Evolutionary conservation across 805 yeast species (phyloP).

Genomic region (Yamadazyma scolyti): DNA sequence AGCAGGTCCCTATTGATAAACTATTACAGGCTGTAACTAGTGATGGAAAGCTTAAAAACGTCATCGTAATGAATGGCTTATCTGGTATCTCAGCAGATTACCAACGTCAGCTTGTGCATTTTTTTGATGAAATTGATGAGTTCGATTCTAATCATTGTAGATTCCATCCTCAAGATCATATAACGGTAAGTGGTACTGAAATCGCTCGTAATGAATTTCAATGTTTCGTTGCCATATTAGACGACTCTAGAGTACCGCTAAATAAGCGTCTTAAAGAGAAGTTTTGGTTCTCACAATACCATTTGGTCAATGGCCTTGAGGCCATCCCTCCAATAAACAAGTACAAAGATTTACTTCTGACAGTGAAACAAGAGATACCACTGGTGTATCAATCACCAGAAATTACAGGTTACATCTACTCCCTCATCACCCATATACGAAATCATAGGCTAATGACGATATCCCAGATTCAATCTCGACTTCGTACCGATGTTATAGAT

Average conservation of each 20-base stretch:
- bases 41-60: too few relatives aligned
- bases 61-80: too few relatives aligned
- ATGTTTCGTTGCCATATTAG: too few relatives aligned
- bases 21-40: too few relatives aligned
- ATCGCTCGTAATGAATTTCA: slow-evolving; percentile 14
- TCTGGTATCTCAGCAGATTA: too few relatives aligned
- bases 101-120: slow-evolving; percentile 15
- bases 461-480: slow-evolving; percentile 31
- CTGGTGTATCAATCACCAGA: slow-evolving; percentile 31
- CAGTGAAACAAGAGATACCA: slow-evolving; percentile 1
- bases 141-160: slow-evolving; percentile 16
- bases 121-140: slow-evolving; percentile 17
- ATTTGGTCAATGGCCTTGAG: too few relatives aligned
- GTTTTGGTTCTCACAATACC: slow-evolving; percentile 24
- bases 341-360: too few relatives aligned
- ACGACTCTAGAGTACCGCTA: too few relatives aligned
- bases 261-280: slow-evolving; percentile 19
- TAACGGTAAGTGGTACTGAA: slow-evolving; percentile 2
- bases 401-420: slow-evolving; percentile 32
- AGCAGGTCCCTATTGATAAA: neutral
- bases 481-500: slow-evolving; percentile 29
- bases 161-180: slow-evolving; percentile 1
- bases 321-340: too few relatives aligned
- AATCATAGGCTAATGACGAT: slow-evolving; percentile 37
- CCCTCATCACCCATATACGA: slow-evolving; percentile 32